phyloP scores from a whole-genome alignment of 192 early-diverging fungal species.

The Coemansia sp. region DNA sequence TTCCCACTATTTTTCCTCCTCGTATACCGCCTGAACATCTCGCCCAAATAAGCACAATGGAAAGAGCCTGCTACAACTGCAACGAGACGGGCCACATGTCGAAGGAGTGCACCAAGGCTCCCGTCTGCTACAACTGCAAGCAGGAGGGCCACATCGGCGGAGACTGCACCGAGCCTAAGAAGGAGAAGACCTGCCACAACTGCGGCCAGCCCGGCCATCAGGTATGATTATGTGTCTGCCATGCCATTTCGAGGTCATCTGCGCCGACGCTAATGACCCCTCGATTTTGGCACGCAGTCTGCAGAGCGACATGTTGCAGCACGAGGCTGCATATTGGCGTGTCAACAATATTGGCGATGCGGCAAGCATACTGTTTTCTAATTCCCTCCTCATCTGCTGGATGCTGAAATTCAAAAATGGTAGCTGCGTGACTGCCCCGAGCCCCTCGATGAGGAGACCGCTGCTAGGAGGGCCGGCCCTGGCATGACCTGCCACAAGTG shows the following conservation, averaged over 20 bases:
- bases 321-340: background rate
- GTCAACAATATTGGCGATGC: background rate
- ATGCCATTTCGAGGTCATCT: background rate
- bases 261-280: background rate
- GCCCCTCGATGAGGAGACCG: background rate
- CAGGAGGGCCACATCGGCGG: constrained; percentile 52
- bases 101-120: constrained; percentile 53
- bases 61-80: constrained; percentile 61
- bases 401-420: background rate
- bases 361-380: background rate
- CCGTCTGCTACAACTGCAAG: constrained; percentile 61
- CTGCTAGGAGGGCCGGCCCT: constrained; percentile 4
- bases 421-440: constrained; percentile 55
- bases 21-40: background rate
- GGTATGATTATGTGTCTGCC: constrained; percentile 19
- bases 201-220: constrained; percentile 58
- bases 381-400: background rate
- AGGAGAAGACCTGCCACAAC: constrained; percentile 46
- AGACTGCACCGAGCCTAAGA: constrained; percentile 45
- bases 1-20: too few species aligned
- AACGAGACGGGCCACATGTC: constrained; percentile 54
- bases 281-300: constrained; percentile 3
- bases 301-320: background rate
- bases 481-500: constrained; percentile 13
- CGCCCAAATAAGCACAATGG: background rate